Percentiles rank a stretch among this genome's conserved stretches.
Evolutionary conservation across 2,329 filamentous ascomycete genomes (phyloP).

Genomic region (Ophiostoma fasciatum): DNA sequence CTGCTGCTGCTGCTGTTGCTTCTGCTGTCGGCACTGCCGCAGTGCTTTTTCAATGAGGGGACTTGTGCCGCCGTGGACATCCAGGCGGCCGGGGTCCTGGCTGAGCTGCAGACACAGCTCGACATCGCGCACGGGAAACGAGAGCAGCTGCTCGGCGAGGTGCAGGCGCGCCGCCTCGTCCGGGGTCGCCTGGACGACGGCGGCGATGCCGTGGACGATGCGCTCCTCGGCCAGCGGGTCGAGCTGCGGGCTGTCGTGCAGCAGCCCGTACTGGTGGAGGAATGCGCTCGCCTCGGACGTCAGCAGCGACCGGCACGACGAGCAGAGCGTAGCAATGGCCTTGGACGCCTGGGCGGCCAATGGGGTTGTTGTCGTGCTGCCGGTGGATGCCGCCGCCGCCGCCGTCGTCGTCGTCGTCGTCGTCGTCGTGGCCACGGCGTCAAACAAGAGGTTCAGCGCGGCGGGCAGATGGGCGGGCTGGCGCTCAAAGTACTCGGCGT

Average conservation of each 20-base stretch:
- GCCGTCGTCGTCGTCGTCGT: too few species aligned
- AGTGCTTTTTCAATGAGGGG: conserved; percentile 13
- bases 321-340: conserved; percentile 61
- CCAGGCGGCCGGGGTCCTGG: conserved; percentile 11
- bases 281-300: conserved; percentile 53
- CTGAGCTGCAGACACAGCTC: conserved; percentile 25
- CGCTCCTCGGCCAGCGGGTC: conserved; percentile 59
- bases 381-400: neutral
- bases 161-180: conserved; percentile 38
- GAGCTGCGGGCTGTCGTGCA: conserved; percentile 42
- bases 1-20: conserved; percentile 4
- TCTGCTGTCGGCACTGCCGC: conserved; percentile 11
- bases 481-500: conserved; percentile 62
- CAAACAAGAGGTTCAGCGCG: conserved; percentile 61
- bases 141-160: conserved; percentile 42
- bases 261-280: conserved; percentile 53
- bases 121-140: conserved; percentile 49
- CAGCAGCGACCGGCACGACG: conserved; percentile 57
- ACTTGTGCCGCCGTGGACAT: too few species aligned
- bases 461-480: conserved; percentile 52
- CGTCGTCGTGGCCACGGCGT: conserved; percentile 43
- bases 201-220: conserved; percentile 58
- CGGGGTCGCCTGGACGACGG: conserved; percentile 57
- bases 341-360: conserved; percentile 45
- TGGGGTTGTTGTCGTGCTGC: neutral